phyloP scores from a whole-genome alignment of 2,329 filamentous ascomycete species.

The Pleomassaria siparia region DNA sequence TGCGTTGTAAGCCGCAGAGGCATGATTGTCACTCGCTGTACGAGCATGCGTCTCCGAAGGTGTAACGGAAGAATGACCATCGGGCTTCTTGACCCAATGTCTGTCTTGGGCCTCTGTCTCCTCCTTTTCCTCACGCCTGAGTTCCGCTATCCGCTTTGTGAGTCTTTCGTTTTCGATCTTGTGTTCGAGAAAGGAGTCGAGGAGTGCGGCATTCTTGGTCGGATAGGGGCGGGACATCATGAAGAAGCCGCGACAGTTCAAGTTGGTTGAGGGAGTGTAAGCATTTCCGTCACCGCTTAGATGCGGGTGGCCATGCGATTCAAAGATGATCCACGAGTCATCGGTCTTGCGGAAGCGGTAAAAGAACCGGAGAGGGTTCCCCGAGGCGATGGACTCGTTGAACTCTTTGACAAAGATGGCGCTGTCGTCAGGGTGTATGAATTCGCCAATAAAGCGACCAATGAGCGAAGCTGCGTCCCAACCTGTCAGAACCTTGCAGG shows the following conservation, averaged over 20 bases:
- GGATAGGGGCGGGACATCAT: conserved; percentile 91
- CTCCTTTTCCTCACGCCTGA: conserved; percentile 82
- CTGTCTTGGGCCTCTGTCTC: conserved; percentile 67
- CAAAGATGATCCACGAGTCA: conserved; percentile 75
- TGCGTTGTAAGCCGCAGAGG: conserved; percentile 49
- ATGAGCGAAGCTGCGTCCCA: conserved; percentile 71
- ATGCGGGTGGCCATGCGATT: conserved; percentile 91
- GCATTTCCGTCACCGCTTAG: conserved; percentile 69
- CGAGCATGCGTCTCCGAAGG: conserved; percentile 43
- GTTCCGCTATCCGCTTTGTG: conserved; percentile 77
- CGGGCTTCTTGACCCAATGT: conserved; percentile 62
- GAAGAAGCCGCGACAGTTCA: conserved; percentile 84
- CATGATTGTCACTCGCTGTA: conserved; percentile 38
- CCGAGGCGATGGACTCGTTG: conserved; percentile 82
- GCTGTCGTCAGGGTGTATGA: conserved; percentile 83
- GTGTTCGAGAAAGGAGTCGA: conserved; percentile 94
- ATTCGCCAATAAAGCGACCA: conserved; percentile 75
- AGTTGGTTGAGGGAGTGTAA: conserved; percentile 60
- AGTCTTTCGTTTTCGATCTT: conserved; percentile 95
- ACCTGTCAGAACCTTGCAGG: conserved; percentile 72
- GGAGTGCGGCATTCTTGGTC: conserved; percentile 78
- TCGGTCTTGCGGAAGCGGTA: conserved; percentile 80
- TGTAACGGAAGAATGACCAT: conserved; percentile 57
- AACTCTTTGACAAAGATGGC: conserved; percentile 83
- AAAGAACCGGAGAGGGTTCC: conserved; percentile 79